Evolutionary conservation across 345 rosid species (phyloP).

Genomic region (Citrus hindsii): DNA sequence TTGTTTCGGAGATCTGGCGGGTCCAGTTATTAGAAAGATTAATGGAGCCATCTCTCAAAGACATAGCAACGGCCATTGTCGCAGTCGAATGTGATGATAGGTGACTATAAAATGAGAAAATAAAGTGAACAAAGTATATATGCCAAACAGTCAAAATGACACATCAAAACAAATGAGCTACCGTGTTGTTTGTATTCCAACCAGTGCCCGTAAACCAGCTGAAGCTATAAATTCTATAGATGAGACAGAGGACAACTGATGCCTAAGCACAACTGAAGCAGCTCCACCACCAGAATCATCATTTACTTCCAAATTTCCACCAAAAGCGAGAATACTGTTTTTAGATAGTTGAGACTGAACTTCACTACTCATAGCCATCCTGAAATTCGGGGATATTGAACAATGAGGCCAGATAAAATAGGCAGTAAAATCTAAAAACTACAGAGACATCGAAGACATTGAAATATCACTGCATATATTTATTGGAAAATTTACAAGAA

Average conservation of each 20-base stretch:
- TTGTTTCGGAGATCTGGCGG: constrained; percentile 78
- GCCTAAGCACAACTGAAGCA: constrained; percentile 59
- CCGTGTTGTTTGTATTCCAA: constrained; percentile 82
- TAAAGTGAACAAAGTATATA: constrained; percentile 3
- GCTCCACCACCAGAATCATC: constrained; percentile 71
- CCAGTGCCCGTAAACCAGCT: constrained; percentile 69
- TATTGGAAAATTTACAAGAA: not conserved
- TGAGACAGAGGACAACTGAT: constrained; percentile 69
- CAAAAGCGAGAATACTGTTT: constrained; percentile 54
- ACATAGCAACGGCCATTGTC: constrained; percentile 64
- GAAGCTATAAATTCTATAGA: constrained; percentile 77
- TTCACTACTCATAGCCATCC: constrained; percentile 89
- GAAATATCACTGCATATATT: not conserved
- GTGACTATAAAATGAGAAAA: constrained; percentile 44
- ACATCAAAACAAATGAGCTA: constrained; percentile 26
- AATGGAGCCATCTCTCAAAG: constrained; percentile 84
- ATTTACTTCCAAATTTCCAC: constrained; percentile 74
- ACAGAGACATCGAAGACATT: not conserved
- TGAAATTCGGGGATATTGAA: constrained; percentile 28
- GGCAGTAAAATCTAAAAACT: not conserved
- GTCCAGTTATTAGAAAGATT: constrained; percentile 94
- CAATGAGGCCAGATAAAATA: constrained; percentile 14
- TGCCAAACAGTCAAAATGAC: not conserved
- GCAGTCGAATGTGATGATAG: constrained; percentile 82
- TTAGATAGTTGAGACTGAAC: constrained; percentile 84